Conservation (phyloP, 2,329 filamentous ascomycete species). For the Fusarium austroafricanum region DNA sequence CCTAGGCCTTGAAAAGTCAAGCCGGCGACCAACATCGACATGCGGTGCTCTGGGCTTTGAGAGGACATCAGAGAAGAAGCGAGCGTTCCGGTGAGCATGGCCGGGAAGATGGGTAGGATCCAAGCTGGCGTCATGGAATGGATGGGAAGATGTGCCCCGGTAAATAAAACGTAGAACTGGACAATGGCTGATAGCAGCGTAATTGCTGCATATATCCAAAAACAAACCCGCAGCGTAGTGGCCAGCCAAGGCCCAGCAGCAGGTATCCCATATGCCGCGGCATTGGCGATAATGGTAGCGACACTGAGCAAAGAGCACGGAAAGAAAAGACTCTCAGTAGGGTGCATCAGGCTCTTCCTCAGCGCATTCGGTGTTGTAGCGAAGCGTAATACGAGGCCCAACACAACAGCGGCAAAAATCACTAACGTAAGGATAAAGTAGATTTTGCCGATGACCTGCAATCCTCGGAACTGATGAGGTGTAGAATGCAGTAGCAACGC, state of each 20-base stretch:
- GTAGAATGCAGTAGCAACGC: slow-evolving; percentile 46
- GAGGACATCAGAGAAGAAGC: slow-evolving; percentile 41
- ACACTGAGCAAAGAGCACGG: slow-evolving; percentile 72
- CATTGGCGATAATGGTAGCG: slow-evolving; percentile 73
- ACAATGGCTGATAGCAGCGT: slow-evolving; percentile 42
- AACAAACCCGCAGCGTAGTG: slow-evolving; percentile 58
- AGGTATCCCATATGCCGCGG: slow-evolving; percentile 69
- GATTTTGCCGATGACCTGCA: slow-evolving; percentile 60
- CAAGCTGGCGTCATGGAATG: slow-evolving; percentile 47
- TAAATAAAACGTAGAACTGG: slow-evolving; percentile 48
- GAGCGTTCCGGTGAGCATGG: slow-evolving; percentile 45
- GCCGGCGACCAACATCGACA: slow-evolving; percentile 44
- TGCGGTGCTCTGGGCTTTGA: slow-evolving; percentile 40
- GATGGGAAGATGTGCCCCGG: slow-evolving; percentile 44
- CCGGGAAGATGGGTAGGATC: slow-evolving; percentile 48
- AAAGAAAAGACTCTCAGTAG: slow-evolving; percentile 73
- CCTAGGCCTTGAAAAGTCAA: slow-evolving; percentile 46
- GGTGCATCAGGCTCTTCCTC: slow-evolving; percentile 50
- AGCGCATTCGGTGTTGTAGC: slow-evolving; percentile 69
- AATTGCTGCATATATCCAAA: slow-evolving; percentile 62
- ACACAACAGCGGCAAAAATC: slow-evolving; percentile 61
- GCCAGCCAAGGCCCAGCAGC: slow-evolving; percentile 63
- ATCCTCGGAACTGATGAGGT: slow-evolving; percentile 60
- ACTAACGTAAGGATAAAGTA: slow-evolving; percentile 63
- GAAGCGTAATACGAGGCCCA: slow-evolving; percentile 68